Percentiles rank a stretch among this genome's conserved stretches.
Evolutionary conservation across 179 eudicot species (phyloP).

Genomic region (Heliamphora pulchella): DNA sequence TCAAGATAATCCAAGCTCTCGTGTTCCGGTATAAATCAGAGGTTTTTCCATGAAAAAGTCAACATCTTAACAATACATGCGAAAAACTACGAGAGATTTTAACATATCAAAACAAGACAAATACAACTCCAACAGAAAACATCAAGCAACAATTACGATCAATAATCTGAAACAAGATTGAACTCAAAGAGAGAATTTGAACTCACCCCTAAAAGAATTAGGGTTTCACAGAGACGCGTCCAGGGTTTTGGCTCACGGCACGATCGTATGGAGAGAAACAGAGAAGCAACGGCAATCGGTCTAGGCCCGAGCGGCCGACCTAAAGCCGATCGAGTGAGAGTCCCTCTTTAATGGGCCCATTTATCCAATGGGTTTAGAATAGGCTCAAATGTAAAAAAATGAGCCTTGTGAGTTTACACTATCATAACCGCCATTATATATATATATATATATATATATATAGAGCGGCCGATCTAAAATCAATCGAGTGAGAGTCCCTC

Average conservation of each 20-base stretch:
- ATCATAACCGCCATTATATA: no score
- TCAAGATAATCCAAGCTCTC: neutral
- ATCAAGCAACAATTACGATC: neutral
- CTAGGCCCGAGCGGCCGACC: neutral
- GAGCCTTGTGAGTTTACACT: no score
- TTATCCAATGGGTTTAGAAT: neutral
- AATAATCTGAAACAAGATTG: neutral
- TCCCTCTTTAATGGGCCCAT: neutral
- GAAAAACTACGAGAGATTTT: neutral
- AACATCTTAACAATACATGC: neutral
- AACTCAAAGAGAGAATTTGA: neutral
- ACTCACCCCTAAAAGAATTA: neutral
- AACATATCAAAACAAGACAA: neutral
- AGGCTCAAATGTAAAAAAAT: neutral
- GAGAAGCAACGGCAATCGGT: neutral
- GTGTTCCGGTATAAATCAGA: neutral
- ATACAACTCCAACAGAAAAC: neutral
- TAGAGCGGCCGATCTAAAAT: no score
- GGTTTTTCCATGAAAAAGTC: neutral
- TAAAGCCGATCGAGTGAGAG: no score
- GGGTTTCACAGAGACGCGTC: neutral
- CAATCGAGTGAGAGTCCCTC: no score
- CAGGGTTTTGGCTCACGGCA: neutral
- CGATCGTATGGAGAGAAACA: neutral
- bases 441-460: no score